A percentile compares a stretch with the other conserved stretches of the same genome.
These are phyloP conservation scores for Vigna nakashimae DNA, from an alignment of 306 rosid genomes.

Conservation along the genomic window DNA sequence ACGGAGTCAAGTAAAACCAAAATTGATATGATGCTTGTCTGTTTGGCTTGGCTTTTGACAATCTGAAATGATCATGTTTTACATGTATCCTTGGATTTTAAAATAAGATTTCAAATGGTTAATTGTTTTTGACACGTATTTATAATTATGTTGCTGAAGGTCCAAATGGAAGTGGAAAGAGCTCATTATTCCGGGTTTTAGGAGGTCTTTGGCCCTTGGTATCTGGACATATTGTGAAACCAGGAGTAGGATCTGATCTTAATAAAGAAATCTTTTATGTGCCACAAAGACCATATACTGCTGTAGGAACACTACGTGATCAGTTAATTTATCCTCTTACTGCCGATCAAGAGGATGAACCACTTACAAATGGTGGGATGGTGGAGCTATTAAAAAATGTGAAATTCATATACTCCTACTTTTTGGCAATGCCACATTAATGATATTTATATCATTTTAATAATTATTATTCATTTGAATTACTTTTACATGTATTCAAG, in stretches of 20 bases:
- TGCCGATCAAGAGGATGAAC: conserved; percentile 70
- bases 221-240: conserved; percentile 86
- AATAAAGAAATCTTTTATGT: conserved; percentile 92
- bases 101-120: conserved; percentile 6
- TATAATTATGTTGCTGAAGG: conserved; percentile 57
- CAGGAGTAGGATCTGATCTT: conserved; percentile 90
- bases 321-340: conserved; percentile 90
- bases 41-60: conserved; percentile 23
- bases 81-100: conserved; percentile 14
- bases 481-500: conserved; percentile 47
- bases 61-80: conserved; percentile 10
- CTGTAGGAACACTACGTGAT: conserved; percentile 90
- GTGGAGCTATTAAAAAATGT: conserved; percentile 79
- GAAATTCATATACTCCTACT: conserved; percentile 17
- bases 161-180: conserved; percentile 97
- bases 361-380: conserved; percentile 77
- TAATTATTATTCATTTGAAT: conserved; percentile 22
- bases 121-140: conserved; percentile 30
- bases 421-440: conserved; percentile 10
- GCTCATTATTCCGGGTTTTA: conserved; percentile 89
- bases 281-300: conserved; percentile 94
- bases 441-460: conserved; percentile 30
- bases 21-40: conserved; percentile 19
- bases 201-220: conserved; percentile 98
- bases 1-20: background rate